Percentiles rank a stretch among this genome's conserved stretches.
These are phyloP conservation scores for Pythium brachiatum DNA, from an alignment of 352 stramenopile species.

Conservation along the genomic window DNA sequence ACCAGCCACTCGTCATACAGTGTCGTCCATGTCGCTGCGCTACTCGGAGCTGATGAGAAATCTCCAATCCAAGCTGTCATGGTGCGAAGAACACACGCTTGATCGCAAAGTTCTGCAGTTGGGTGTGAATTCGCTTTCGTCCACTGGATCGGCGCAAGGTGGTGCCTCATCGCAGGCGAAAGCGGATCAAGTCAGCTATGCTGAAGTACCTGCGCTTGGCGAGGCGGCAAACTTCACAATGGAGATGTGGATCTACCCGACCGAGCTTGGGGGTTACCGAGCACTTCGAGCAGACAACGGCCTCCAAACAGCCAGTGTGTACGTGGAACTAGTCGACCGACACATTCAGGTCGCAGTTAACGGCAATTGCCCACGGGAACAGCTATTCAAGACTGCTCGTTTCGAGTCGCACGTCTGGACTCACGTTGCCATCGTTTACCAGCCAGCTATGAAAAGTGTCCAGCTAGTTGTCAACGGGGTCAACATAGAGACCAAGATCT, in stretches of 20 bases:
- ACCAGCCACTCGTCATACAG: constrained; percentile 42
- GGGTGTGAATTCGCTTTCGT: constrained; percentile 33
- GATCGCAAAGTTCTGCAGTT: constrained; percentile 65
- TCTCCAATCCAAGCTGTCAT: constrained; percentile 61
- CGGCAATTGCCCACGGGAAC: constrained; percentile 69
- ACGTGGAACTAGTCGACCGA: constrained; percentile 67
- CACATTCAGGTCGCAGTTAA: constrained; percentile 67
- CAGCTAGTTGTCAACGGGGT: constrained; percentile 60
- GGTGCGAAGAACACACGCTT: constrained; percentile 31
- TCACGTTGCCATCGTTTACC: constrained; percentile 65
- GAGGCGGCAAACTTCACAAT: constrained; percentile 67
- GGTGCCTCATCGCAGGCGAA: constrained; percentile 29
- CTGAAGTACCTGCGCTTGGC: constrained; percentile 61
- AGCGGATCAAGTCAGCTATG: constrained; percentile 56
- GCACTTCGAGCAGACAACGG: constrained; percentile 76
- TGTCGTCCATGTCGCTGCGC: constrained; percentile 70
- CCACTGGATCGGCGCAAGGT: constrained; percentile 15
- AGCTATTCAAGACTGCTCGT: constrained; percentile 49
- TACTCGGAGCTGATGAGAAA: constrained; percentile 69
- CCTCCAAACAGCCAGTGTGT: constrained; percentile 62
- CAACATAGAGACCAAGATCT: constrained; percentile 33
- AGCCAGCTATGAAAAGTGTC: constrained; percentile 23
- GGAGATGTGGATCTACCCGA: constrained; percentile 80
- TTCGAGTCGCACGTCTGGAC: constrained; percentile 69
- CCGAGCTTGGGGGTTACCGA: constrained; percentile 57